Base-by-base conservation (phyloP, 495 filamentous ascomycete genomes). In the Tuber melanosporum region DNA sequence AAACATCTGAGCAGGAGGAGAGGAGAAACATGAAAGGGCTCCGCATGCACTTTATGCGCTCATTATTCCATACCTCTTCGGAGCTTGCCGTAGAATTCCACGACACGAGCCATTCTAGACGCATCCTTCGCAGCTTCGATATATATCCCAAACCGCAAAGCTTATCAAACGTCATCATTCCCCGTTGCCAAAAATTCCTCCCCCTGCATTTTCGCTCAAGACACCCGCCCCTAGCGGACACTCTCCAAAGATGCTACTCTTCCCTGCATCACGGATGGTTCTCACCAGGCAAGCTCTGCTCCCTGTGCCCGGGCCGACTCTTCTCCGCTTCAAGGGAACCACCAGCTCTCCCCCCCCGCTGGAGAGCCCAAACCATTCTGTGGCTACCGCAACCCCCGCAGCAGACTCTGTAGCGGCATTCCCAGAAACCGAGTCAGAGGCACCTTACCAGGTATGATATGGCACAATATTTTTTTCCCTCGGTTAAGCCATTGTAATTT, bases 31-130 rank as follows among this genome's bases (percentile, higher is more conserved):
- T 17, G 12, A 66, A 32, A 66, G 26, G 15, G n/a, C 14, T 62
- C 12, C 57, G 15, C 14, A 36, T 15, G 14, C 57, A 66, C 26
- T 66, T 66, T 36, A 32, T 17, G 57, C 57, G 26, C 44, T 36
- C 22, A 14, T 46, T 43, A 19, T 44, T 22, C 9, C 72, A 73
- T 78, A 82, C 81, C 81, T 71, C 80, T 82, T 47, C 96, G 95
- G 47, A 99, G 92, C 85, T 94, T 95, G 87, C 94, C 93, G 88
- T 99, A 99, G 90, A 99, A 98, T 88, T 88, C 92, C 85, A 97
- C 95, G 77, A 98, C 92, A 81, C 94, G 91, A 85, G 95, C 91
- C 95, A 99, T 97, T 83, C 94, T 92, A 80, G 92, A 89, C 83
- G 95, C 95, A 92, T 98, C 93, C 83, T 94, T 92, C 77, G 93